Base-by-base conservation (phyloP, 306 rosid species). In the Inga laurina region DNA sequence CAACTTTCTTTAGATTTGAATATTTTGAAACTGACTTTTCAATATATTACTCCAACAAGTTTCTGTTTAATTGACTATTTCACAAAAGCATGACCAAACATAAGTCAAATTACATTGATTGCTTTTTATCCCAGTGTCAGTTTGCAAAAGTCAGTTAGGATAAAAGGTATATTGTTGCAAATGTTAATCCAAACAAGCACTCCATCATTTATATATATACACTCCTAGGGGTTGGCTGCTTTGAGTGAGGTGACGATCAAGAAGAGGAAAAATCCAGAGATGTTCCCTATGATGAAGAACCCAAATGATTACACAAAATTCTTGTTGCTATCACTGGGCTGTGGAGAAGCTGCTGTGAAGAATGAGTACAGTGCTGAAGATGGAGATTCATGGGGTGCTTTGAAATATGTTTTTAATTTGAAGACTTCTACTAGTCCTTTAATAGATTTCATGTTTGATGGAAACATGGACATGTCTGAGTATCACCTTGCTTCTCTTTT, bases 241-340 rank as follows among this genome's bases (percentile, higher is more conserved):
- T 68, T 85, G 10, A 82, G 85, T 79, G 89, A 88, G 67, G 91
- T 88, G 82, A 43, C 87, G 5, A 84, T 87, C 77, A 71, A 81
- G 51, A 84, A 80, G 37, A 15, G 78, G 80, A 12, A 84, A 45
- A 74, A 51, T 10, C 43, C 81, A 2, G 78, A 74, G 5, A 78
- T 74, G 9, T 73, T 48, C 37, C 88, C 90, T 0, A 83, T 85
- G 51, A 77, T 79, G 35, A 79, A 41, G 32, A 39, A 21, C 22
- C 74, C 90, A 21, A 79, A 81, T 80, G 90, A 88, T 61, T 85
- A 85, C 30, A 72, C 22, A 8, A 57, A 84, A 52, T 73, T 88
- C 68, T 48, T 90, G 2, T 85, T 88, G 41, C 82, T 88, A 43
- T 90, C 93, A 5, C 12, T 90, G 41, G 93, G 91, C 32, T 86